Evolutionary conservation across 495 filamentous ascomycete genomes (phyloP), one percentile per base, ranked within the genome.

Genomic region (Chaetomium cochliodes): DNA sequence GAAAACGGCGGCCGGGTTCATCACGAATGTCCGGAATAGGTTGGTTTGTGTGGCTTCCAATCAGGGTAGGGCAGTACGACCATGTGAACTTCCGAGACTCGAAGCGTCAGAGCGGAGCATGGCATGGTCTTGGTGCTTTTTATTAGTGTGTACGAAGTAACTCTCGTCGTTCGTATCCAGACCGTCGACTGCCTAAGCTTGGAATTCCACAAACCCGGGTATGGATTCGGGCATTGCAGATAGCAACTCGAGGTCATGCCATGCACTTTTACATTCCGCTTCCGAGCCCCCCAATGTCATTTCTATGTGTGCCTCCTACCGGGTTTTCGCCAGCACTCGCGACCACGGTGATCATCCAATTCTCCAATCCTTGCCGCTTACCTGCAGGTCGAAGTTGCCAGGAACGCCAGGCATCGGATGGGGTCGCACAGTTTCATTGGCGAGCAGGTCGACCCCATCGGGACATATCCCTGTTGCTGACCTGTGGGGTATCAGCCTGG

Each of bases 401-500:
- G 41, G 41, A 6, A 37, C 33, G 33, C 33, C 33, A 7, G 9
- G 9, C 6, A 9, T 37, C 9, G 33, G 33, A 37, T 37, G 33
- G 33, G 9, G 33, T 37, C 9, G 33, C 8, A 37, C 33, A 12
- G 33, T 37, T 37, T 37, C 33, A 37, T 37, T 37, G 33, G 33
- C 9, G 33, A 37, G 33, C 33, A 12, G 33, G 5, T 37, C 33
- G 33, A 6, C 11, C 41, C 41, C 41, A 44, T 11, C 13, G 12
- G 6, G 22, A 30, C n/a, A 1, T 3, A 41, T 23, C 53, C 41
- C 18, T 46, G 41, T 25, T 59, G 42, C 57, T 59, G 57, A 59
- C 42, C 23, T 18, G 57, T 30, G 57, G 57, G 42, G 57, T 49
- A 23, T 49, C 42, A 59, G 57, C 57, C 57, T 47, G 26, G 55